phyloP scores from a whole-genome alignment of 129 eudicot species.

The Artemisia tridentata region DNA sequence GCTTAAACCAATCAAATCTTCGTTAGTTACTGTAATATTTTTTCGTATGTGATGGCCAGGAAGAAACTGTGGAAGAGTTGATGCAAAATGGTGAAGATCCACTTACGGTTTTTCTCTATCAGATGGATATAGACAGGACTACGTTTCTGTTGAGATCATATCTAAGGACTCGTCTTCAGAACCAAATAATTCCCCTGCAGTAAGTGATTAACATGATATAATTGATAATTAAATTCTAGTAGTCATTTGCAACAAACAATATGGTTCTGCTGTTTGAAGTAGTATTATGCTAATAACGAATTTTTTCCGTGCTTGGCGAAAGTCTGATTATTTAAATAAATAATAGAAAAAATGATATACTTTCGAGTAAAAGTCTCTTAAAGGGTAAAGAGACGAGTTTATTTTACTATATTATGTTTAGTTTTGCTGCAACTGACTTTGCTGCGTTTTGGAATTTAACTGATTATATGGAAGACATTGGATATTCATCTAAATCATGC shows the following conservation, averaged over 20 bases:
- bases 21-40: not conserved
- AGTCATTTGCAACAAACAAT: too few species aligned
- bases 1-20: not conserved
- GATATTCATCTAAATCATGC: not conserved
- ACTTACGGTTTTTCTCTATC: constrained; percentile 78
- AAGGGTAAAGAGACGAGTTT: not conserved
- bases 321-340: too few species aligned
- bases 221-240: too few species aligned
- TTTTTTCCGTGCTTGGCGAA: too few species aligned
- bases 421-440: not conserved
- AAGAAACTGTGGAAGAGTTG: constrained; percentile 75
- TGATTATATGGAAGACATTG: not conserved
- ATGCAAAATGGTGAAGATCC: constrained; percentile 68
- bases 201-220: too few species aligned
- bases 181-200: too few species aligned
- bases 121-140: constrained; percentile 91
- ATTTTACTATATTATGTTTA: not conserved
- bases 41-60: constrained; percentile 39
- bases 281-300: too few species aligned
- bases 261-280: too few species aligned
- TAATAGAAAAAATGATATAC: too few species aligned
- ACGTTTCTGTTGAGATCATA: constrained; percentile 75
- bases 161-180: constrained; percentile 87
- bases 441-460: not conserved
- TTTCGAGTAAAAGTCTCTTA: too few species aligned